A percentile compares a stretch with the other conserved stretches of the same genome.
phyloP scores from a whole-genome alignment of 2,329 filamentous ascomycete genomes.

The Microdochium nivale region DNA sequence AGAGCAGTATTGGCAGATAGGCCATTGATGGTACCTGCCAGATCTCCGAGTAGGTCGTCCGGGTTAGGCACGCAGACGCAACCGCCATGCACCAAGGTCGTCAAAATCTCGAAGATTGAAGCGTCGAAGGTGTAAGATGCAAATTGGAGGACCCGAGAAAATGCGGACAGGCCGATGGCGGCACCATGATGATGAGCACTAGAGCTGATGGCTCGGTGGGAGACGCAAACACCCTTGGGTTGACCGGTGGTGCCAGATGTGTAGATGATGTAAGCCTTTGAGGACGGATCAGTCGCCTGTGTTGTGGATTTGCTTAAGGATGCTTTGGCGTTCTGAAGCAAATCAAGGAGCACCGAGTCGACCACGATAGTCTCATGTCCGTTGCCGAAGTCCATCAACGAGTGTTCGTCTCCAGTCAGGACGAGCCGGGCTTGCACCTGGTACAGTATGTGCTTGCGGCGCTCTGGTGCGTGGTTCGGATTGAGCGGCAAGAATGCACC shows the following conservation, averaged over 20 bases:
- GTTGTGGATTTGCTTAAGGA: not conserved
- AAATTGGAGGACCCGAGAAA: conserved; percentile 7
- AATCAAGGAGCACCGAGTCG: not conserved
- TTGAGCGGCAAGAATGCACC: conserved; percentile 12
- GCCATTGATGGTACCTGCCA: conserved; percentile 11
- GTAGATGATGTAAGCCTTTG: conserved; percentile 29
- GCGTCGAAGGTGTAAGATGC: conserved; percentile 25
- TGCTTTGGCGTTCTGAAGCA: not conserved
- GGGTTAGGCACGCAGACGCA: conserved; percentile 27
- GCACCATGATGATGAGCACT: conserved; percentile 5
- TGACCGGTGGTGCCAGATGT: conserved; percentile 38
- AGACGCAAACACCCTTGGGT: conserved; percentile 34
- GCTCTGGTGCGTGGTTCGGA: conserved; percentile 5
- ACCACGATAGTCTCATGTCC: not conserved
- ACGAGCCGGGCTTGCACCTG: not conserved
- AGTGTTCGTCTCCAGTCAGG: not conserved
- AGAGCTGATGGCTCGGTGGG: conserved; percentile 6
- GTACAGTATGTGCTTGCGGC: not conserved
- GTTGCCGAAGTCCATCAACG: not conserved
- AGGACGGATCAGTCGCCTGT: not conserved
- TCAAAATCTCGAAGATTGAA: conserved; percentile 24
- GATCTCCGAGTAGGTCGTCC: conserved; percentile 21
- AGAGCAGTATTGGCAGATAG: conserved; percentile 5
- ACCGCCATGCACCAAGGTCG: conserved; percentile 23
- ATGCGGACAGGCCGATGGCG: conserved; percentile 3